Evolutionary conservation across 352 stramenopile species (phyloP).

Genomic region (Plasmopara viticola): DNA sequence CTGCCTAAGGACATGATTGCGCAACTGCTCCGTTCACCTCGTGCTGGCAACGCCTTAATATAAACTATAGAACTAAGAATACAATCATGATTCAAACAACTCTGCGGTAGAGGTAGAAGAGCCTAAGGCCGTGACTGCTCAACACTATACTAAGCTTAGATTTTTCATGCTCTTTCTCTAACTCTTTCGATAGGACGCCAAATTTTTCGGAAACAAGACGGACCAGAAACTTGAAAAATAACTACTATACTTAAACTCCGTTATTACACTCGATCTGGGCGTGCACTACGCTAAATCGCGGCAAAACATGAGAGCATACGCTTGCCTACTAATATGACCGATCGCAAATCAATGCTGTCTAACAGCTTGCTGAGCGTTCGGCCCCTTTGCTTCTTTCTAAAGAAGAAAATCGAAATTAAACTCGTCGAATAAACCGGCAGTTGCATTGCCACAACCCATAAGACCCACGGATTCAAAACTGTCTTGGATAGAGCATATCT

Average conservation of each 20-base stretch:
- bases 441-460: not conserved
- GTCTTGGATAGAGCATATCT: conserved; percentile 1
- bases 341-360: not conserved
- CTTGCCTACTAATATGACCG: not conserved
- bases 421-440: not conserved
- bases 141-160: too few species aligned
- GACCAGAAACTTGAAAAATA: conserved; percentile 21
- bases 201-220: conserved; percentile 3
- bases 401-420: not conserved
- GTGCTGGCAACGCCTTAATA: too few species aligned
- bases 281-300: conserved; percentile 30
- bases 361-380: not conserved
- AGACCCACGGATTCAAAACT: conserved; percentile 11
- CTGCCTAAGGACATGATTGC: conserved; percentile 30
- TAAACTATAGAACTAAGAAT: not conserved
- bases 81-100: too few species aligned
- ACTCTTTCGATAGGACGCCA: too few species aligned
- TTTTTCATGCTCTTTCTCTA: too few species aligned
- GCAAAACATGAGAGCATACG: conserved; percentile 5
- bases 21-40: conserved; percentile 23
- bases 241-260: conserved; percentile 30
- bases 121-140: too few species aligned
- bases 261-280: conserved; percentile 13
- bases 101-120: too few species aligned
- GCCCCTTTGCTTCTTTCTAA: conserved; percentile 22